phyloP scores from a whole-genome alignment of 495 filamentous ascomycete species.

The Alectoria sarmentosa region DNA sequence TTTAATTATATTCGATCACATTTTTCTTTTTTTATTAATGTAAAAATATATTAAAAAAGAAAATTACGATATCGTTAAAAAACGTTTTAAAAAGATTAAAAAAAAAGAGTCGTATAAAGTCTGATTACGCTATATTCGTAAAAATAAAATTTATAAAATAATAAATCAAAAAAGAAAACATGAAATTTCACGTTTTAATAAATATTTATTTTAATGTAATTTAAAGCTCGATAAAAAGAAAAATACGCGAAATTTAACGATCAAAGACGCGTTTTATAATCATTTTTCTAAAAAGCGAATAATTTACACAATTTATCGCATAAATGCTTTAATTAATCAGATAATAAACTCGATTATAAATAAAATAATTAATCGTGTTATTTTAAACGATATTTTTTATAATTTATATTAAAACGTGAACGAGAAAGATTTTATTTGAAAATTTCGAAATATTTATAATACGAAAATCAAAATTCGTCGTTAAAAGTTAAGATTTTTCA shows the following conservation, averaged over 20 bases:
- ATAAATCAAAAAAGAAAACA: not conserved
- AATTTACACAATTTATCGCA: not conserved
- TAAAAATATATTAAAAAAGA: not conserved
- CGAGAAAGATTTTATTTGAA: not conserved
- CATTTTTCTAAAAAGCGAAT: too few species aligned
- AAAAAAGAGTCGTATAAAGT: not conserved
- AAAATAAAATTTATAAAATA: not conserved
- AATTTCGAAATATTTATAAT: not conserved
- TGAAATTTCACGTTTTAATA: not conserved
- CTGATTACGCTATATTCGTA: not conserved
- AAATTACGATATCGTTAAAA: not conserved
- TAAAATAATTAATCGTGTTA: not conserved
- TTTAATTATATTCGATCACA: too few species aligned
- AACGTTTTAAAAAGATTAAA: not conserved
- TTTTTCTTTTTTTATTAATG: too few species aligned
- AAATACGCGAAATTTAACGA: too few species aligned
- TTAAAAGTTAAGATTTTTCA: not conserved
- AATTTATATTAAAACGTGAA: not conserved
- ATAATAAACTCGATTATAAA: not conserved
- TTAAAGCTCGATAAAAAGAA: not conserved
- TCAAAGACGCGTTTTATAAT: too few species aligned
- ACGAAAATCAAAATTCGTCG: not conserved
- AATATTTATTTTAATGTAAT: not conserved
- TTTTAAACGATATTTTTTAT: not conserved
- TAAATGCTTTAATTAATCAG: not conserved